Evolutionary conservation across 495 filamentous ascomycete genomes (phyloP).

Genomic region (Talaromyces proteolyticus): DNA sequence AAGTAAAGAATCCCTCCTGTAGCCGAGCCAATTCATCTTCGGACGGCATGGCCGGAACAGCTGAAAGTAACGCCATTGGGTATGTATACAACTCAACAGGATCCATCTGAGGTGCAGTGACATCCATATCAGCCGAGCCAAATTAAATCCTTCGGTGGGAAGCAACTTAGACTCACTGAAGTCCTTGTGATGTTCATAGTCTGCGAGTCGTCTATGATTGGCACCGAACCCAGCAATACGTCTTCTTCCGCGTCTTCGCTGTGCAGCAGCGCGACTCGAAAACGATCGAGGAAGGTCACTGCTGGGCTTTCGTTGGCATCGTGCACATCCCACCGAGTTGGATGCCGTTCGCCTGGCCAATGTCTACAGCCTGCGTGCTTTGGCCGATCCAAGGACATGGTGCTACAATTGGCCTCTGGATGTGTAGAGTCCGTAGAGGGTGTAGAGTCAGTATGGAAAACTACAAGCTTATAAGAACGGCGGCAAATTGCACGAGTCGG

Average conservation of each 20-base stretch:
- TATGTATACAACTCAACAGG: not conserved
- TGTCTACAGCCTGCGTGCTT: not conserved
- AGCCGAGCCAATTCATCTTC: not conserved
- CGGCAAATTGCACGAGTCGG: not conserved
- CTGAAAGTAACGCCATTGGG: not conserved
- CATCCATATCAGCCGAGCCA: not conserved
- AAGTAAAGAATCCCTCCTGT: not conserved
- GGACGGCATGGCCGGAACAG: not conserved
- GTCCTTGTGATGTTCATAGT: not conserved
- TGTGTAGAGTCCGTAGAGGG: too few relatives aligned
- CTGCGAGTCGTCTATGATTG: not conserved
- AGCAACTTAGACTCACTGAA: not conserved
- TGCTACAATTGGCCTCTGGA: not conserved
- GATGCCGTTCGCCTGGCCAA: not conserved
- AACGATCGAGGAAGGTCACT: not conserved
- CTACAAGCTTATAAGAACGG: not conserved
- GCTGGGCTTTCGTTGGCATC: not conserved
- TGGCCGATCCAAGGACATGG: not conserved
- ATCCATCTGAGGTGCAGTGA: not conserved
- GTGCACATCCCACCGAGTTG: not conserved
- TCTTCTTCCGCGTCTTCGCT: not conserved
- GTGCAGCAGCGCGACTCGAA: not conserved
- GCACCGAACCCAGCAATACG: not conserved
- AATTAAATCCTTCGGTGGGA: not conserved
- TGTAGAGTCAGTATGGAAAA: not conserved